Percentiles rank a stretch among this genome's conserved stretches.
Conservation (phyloP, 2,329 filamentous ascomycete genomes). For the Podosphaera xanthii region DNA sequence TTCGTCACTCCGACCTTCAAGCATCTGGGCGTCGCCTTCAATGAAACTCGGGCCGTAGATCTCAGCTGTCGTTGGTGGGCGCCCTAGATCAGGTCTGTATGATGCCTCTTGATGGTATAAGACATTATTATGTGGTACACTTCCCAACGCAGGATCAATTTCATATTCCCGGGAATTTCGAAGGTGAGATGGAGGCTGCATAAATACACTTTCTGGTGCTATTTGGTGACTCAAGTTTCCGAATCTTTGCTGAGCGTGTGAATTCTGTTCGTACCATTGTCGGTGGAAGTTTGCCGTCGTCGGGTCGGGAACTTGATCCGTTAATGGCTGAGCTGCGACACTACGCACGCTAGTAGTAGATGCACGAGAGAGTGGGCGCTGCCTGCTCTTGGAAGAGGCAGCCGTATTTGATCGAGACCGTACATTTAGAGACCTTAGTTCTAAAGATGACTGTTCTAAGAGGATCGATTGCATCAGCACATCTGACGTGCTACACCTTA, state of each 20-base stretch:
- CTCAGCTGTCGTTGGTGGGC: slow-evolving; percentile 31
- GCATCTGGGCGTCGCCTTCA: slow-evolving; percentile 34
- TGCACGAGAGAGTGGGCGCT: slow-evolving; percentile 23
- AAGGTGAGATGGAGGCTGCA: slow-evolving; percentile 33
- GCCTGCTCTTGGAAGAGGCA: slow-evolving; percentile 19
- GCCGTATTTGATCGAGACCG: slow-evolving; percentile 24
- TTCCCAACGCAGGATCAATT: slow-evolving; percentile 27
- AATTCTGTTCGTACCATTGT: slow-evolving; percentile 16
- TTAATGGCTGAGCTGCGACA: slow-evolving; percentile 11
- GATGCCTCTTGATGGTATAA: slow-evolving; percentile 21
- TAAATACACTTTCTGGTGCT: slow-evolving; percentile 34
- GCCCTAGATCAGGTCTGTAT: slow-evolving; percentile 17
- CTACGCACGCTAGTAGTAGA: slow-evolving; percentile 25
- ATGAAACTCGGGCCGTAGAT: slow-evolving; percentile 31
- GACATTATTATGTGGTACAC: slow-evolving; percentile 23
- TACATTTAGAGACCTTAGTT: slow-evolving; percentile 18
- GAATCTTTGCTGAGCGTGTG: slow-evolving; percentile 13
- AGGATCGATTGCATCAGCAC: neutral
- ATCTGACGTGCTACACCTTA: neutral
- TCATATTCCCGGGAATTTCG: slow-evolving; percentile 26
- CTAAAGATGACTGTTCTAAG: slow-evolving; percentile 13
- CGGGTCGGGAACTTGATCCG: slow-evolving; percentile 14
- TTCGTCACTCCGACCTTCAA: slow-evolving; percentile 31
- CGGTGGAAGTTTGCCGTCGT: slow-evolving; percentile 11
- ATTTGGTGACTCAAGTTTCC: slow-evolving; percentile 18